These are phyloP conservation scores for Coelastrella sp. DNA, from an alignment of 139 green algal species.

Conservation along the genomic window DNA sequence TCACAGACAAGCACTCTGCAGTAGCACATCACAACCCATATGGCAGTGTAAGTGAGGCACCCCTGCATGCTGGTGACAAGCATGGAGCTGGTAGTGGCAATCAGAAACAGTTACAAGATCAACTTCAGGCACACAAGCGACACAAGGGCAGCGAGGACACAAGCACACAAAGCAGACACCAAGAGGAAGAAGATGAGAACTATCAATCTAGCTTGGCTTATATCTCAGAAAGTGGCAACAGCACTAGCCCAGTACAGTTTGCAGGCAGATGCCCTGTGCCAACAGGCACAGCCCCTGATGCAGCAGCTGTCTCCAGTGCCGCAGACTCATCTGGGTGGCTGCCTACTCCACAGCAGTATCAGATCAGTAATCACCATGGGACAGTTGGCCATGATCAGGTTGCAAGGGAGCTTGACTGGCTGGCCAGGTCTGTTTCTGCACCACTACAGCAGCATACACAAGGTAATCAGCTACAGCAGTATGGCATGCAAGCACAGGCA, in stretches of 20 bases:
- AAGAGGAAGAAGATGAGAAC: slow-evolving; percentile 6
- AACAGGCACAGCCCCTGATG: neutral
- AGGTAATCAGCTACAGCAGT: neutral
- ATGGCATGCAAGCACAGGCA: neutral
- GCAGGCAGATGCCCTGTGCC: neutral
- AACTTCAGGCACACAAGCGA: neutral
- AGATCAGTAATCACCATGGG: no score
- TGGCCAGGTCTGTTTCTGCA: neutral
- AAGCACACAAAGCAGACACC: slow-evolving; percentile 21
- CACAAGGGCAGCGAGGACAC: slow-evolving; percentile 36
- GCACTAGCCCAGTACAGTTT: neutral
- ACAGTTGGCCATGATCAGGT: no score
- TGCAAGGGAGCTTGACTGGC: neutral
- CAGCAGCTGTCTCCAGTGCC: no score
- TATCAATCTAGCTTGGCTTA: neutral
- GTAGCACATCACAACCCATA: no score
- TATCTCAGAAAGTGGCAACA: neutral
- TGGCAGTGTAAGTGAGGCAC: no score
- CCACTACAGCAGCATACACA: neutral
- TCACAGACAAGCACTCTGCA: no score
- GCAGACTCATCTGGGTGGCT: no score
- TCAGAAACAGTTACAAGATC: neutral
- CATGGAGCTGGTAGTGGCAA: neutral
- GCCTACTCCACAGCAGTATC: no score
- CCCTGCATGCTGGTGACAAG: neutral